phyloP scores from a whole-genome alignment of 2,329 filamentous ascomycete species.

The Trichophaea hybrida region DNA sequence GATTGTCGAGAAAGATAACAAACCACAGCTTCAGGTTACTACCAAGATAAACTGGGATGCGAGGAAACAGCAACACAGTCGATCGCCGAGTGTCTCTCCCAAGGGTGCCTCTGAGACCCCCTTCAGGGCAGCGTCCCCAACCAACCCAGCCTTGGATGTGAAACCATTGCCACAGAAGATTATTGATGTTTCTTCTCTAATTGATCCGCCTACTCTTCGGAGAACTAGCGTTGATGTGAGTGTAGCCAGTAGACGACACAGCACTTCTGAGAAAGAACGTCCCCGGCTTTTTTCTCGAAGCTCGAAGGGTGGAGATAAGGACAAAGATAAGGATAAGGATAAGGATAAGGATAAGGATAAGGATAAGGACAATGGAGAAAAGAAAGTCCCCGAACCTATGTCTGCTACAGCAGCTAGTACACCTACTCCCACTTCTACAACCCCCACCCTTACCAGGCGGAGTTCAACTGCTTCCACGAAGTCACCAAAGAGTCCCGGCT shows the following conservation, averaged over 20 bases:
- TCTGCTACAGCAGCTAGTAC: slow-evolving; percentile 3
- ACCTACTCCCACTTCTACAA: not conserved
- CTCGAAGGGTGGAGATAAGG: slow-evolving; percentile 9
- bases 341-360: too few relatives aligned
- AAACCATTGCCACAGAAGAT: not conserved
- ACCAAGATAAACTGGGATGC: slow-evolving; percentile 15
- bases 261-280: not conserved
- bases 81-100: not conserved
- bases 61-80: too few relatives aligned
- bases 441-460: slow-evolving; percentile 15
- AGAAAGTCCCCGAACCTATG: slow-evolving; percentile 10
- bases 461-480: slow-evolving; percentile 15
- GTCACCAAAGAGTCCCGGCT: slow-evolving; percentile 13
- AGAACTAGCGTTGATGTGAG: slow-evolving; percentile 3
- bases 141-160: not conserved
- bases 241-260: not conserved
- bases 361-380: too few relatives aligned
- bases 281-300: not conserved
- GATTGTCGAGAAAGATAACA: slow-evolving; percentile 20
- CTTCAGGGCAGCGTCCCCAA: not conserved
- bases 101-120: not conserved
- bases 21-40: slow-evolving; percentile 20
- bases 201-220: slow-evolving; percentile 6
- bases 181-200: not conserved
- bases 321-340: not conserved